Evolutionary conservation across 1,139 yeast species (phyloP).

Genomic region (Hyphopichia khmerensis): DNA sequence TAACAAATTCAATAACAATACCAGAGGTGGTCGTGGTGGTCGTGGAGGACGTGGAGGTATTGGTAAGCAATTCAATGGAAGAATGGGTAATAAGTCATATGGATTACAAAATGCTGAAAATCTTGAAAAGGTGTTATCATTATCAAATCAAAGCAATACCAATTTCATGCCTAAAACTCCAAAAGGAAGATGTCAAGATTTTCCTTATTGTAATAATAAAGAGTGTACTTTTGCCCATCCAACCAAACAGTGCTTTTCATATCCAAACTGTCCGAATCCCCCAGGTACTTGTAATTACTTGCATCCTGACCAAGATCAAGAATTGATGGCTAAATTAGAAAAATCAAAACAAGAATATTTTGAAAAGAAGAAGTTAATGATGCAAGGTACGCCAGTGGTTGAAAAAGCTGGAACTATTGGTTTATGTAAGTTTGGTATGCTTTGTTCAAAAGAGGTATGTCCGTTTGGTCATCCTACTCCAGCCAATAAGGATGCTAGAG

Average conservation of each 20-base stretch:
- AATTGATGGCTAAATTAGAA: conserved; percentile 63
- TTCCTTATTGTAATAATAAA: conserved; percentile 72
- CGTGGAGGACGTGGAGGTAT: conserved; percentile 6
- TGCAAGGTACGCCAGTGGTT: conserved; percentile 18
- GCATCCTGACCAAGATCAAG: conserved; percentile 84
- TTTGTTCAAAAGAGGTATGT: conserved; percentile 75
- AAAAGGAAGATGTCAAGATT: conserved; percentile 70
- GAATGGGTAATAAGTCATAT: conserved; percentile 20
- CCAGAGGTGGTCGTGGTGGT: conserved; percentile 11
- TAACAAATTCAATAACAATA: conserved; percentile 2
- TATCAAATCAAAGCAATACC: conserved; percentile 24
- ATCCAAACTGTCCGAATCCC: conserved; percentile 75
- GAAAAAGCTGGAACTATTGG: conserved; percentile 44
- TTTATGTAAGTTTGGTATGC: conserved; percentile 71
- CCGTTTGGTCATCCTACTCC: conserved; percentile 93
- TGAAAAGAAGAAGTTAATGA: conserved; percentile 37
- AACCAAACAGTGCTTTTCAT: conserved; percentile 69
- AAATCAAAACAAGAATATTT: conserved; percentile 51
- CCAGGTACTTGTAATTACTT: conserved; percentile 81
- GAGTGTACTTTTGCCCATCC: conserved; percentile 81
- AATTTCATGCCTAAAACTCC: conserved; percentile 39
- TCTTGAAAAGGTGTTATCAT: conserved; percentile 41
- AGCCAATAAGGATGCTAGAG: conserved; percentile 70
- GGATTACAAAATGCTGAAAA: conserved; percentile 39
- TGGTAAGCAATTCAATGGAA: conserved; percentile 9